phyloP scores from a whole-genome alignment of 73 alveolate genomes.

The Paraurostyla sp. region DNA sequence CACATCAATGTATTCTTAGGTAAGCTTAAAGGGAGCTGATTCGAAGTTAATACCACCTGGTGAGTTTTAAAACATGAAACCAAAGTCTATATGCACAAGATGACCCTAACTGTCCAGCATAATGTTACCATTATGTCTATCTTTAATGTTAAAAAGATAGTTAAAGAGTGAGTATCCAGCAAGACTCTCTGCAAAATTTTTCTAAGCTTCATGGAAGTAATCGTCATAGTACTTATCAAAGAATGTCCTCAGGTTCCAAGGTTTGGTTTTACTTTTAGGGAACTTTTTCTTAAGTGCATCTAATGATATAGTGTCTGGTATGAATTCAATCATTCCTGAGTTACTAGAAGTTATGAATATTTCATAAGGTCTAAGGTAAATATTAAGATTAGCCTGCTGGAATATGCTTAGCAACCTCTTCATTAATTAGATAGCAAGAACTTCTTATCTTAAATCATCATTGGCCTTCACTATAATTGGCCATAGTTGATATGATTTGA shows the following conservation, averaged over 20 bases:
- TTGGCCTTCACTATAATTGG: conserved; percentile 96
- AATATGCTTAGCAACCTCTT: conserved; percentile 89
- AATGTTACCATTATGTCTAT: conserved; percentile 99
- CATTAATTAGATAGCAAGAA: conserved; percentile 97
- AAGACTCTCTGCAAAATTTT: conserved; percentile 97
- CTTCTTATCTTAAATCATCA: conserved; percentile 98
- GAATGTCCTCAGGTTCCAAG: conserved; percentile 87
- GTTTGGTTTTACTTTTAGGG: conserved; percentile 68
- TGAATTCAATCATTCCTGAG: conserved; percentile 97
- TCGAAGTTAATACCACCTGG: conserved; percentile 99
- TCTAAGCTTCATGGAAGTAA: conserved; percentile 95
- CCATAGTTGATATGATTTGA: conserved; percentile 85
- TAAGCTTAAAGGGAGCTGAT: conserved; percentile 99
- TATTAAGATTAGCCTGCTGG: conserved; percentile 82
- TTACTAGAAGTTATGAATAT: conserved; percentile 93
- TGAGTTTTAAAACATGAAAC: conserved; percentile 88
- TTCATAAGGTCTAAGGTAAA: conserved; percentile 96
- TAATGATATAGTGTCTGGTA: conserved; percentile 94
- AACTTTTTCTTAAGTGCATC: conserved; percentile 96
- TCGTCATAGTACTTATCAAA: conserved; percentile 87
- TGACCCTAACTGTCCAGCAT: conserved; percentile 97
- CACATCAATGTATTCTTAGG: conserved; percentile 94
- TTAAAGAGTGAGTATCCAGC: conserved; percentile 99
- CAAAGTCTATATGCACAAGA: conserved; percentile 99
- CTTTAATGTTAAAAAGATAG: conserved; percentile 96